phyloP scores from a whole-genome alignment of 2,329 filamentous ascomycete species.

The Botrytis squamosa region DNA sequence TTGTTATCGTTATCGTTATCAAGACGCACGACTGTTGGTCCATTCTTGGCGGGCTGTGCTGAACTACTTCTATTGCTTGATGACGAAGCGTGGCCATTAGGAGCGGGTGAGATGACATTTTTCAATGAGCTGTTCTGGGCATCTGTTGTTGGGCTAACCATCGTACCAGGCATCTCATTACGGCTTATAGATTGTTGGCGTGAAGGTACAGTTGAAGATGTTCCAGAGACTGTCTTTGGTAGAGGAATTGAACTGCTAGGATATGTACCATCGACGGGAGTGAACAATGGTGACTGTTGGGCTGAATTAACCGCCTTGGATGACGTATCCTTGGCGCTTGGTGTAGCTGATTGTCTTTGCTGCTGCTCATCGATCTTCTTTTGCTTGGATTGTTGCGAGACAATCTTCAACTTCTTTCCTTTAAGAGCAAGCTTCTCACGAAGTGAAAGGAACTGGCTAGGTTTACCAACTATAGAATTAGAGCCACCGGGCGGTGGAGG shows the following conservation, averaged over 20 bases:
- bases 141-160: background rate
- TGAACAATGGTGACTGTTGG: background rate
- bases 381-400: slow-evolving; percentile 24
- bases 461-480: background rate
- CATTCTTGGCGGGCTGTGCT: slow-evolving; percentile 20
- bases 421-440: slow-evolving; percentile 37
- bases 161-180: background rate
- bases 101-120: background rate
- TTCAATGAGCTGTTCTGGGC: background rate
- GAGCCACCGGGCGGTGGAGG: slow-evolving; percentile 7
- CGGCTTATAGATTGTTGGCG: slow-evolving; percentile 1
- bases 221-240: background rate
- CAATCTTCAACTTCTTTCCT: slow-evolving; percentile 35
- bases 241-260: background rate
- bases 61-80: slow-evolving; percentile 1
- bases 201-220: slow-evolving; percentile 6
- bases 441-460: slow-evolving; percentile 31
- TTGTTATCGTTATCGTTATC: background rate
- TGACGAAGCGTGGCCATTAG: background rate
- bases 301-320: background rate
- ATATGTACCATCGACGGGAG: background rate
- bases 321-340: slow-evolving; percentile 2
- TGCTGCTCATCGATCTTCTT: background rate
- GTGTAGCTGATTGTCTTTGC: slow-evolving; percentile 18
- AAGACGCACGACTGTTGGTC: slow-evolving; percentile 34